Conservation (phyloP, 257 asterid genomes). For the Penstemon barbatus region DNA sequence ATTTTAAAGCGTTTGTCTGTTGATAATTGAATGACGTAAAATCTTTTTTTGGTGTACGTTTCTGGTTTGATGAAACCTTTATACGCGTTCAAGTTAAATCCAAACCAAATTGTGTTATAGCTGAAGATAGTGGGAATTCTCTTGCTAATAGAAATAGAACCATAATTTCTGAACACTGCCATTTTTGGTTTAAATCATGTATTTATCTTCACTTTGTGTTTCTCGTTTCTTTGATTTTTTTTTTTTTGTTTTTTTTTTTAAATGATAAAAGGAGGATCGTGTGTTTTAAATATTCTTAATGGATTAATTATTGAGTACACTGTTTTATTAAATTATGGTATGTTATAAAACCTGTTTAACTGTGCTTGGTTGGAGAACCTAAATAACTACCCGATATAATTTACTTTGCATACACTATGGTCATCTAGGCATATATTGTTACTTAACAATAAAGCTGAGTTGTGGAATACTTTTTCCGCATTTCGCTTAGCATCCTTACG, state of each 20-base stretch:
- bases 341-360: neutral
- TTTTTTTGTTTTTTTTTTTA: too few relatives aligned
- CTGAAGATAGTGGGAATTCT: too few relatives aligned
- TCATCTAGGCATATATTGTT: neutral
- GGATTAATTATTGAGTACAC: slow-evolving; percentile 15
- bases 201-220: neutral
- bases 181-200: too few relatives aligned
- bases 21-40: too few relatives aligned
- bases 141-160: too few relatives aligned
- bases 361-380: neutral
- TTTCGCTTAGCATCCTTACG: slow-evolving; percentile 13
- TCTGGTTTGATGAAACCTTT: neutral
- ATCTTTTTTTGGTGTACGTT: slow-evolving; percentile 1
- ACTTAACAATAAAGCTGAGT: neutral
- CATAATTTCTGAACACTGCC: too few relatives aligned
- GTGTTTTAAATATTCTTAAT: too few relatives aligned
- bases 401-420: neutral
- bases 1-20: slow-evolving; percentile 12
- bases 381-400: neutral
- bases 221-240: neutral
- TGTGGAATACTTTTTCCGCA: neutral
- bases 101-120: too few relatives aligned
- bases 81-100: too few relatives aligned
- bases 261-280: too few relatives aligned
- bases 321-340: slow-evolving; percentile 14